Percentiles rank a stretch among this genome's conserved stretches.
phyloP scores from a whole-genome alignment of 768 basidiomycete genomes.

The Naematelia aurantialba region DNA sequence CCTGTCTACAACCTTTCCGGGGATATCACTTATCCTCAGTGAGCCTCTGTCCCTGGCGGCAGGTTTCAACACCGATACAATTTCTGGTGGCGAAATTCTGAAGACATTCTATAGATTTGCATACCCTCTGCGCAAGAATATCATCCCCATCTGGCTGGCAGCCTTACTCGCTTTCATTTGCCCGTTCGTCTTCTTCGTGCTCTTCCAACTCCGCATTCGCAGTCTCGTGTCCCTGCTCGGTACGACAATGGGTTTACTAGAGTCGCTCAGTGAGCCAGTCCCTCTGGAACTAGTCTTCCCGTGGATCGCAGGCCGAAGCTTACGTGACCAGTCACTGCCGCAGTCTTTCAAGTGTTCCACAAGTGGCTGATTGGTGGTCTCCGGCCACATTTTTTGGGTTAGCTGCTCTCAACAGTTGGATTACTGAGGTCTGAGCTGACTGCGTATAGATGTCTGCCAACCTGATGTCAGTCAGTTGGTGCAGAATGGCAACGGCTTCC shows the following conservation, averaged over 20 bases:
- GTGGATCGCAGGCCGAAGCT: not conserved
- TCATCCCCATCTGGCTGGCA: conserved; percentile 59
- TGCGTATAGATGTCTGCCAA: conserved; percentile 58
- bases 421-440: conserved; percentile 54
- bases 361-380: conserved; percentile 56
- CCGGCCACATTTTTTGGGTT: conserved; percentile 4
- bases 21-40: conserved; percentile 7
- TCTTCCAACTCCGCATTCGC: conserved; percentile 59
- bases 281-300: not conserved
- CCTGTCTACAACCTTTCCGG: conserved; percentile 26
- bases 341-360: conserved; percentile 57
- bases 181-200: conserved; percentile 58
- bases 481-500: conserved; percentile 55
- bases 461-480: conserved; percentile 51
- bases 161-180: conserved; percentile 59
- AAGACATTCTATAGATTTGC: conserved; percentile 29
- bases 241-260: conserved; percentile 59
- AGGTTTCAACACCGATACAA: conserved; percentile 17
- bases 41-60: not conserved
- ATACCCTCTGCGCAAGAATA: conserved; percentile 53
- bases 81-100: conserved; percentile 56
- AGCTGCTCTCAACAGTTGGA: not conserved
- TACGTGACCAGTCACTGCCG: conserved; percentile 50
- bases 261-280: conserved; percentile 51
- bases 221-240: conserved; percentile 56